Evolutionary conservation across 441 rosid genomes (phyloP).

Genomic region (Sinapis alba): DNA sequence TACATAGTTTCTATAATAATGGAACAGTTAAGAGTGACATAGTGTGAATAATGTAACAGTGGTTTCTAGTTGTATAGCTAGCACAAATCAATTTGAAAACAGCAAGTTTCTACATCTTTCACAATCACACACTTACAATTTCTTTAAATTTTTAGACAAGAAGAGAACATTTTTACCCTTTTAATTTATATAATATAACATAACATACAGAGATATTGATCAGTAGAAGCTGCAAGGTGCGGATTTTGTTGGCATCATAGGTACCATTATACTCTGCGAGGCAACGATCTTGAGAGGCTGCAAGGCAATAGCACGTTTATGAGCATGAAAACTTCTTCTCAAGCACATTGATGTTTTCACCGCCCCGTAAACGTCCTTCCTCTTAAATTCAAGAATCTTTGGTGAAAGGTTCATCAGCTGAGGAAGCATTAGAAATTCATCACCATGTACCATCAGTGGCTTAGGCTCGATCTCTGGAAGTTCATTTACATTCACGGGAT

Average conservation of each 20-base stretch:
- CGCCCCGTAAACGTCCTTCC: conserved; percentile 10
- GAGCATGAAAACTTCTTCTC: not conserved
- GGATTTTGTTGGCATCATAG: conserved; percentile 22
- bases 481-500: conserved; percentile 42
- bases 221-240: conserved; percentile 41
- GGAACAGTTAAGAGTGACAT: no score
- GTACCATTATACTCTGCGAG: not conserved
- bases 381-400: conserved; percentile 18
- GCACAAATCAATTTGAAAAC: not conserved
- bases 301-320: conserved; percentile 1
- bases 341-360: conserved; percentile 20
- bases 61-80: not conserved
- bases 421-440: conserved; percentile 21
- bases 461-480: conserved; percentile 13
- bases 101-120: not conserved
- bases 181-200: not conserved
- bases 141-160: not conserved
- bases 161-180: not conserved
- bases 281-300: conserved; percentile 26
- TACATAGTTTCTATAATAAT: no score
- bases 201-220: not conserved
- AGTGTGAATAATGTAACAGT: not conserved
- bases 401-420: conserved; percentile 15
- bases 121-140: not conserved
- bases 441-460: conserved; percentile 17